Base-by-base conservation (phyloP, 495 filamentous ascomycete species). In the Penicillium argentinense region DNA sequence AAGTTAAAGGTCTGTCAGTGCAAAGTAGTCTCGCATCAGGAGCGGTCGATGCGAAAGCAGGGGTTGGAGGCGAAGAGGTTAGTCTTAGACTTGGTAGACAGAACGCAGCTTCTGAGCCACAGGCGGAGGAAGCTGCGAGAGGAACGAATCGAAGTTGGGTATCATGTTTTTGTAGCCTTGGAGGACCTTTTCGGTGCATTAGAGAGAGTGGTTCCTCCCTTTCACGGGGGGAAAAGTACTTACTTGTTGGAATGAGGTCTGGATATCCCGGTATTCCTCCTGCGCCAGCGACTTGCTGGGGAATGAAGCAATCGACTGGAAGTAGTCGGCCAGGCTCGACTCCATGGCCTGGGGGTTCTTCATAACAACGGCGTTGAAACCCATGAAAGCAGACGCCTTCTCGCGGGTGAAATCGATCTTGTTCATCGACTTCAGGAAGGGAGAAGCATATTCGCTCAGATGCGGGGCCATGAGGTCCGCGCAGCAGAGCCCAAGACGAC, bases 291-390 rank as follows among this genome's bases (percentile, higher is more conserved):
- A 72, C 40, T 88, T 83, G 57, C 76, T 76, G 1, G 68, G 69
- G 63, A 89, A 90, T 40, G 83, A 71, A 12, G 91, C 88, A 63
- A 89, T 92, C n/a, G 86, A 73, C 48, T 80, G 82, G 67, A 97
- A 95, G 63, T 91, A 95, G 12, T 86, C 84, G 37, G 81, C 74
- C 18, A 99, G 73, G 47, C 82, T 86, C 32, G 83, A 80, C 67
- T 96, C 92, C 83, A 97, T 95, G 3, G 91, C 89, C 63, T 88
- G 81, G 2, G 93, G 95, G 53, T 97, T 97, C 63, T 80, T 78
- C 47, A 88, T 81, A 3, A 97, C 87, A 45, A 92, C 81, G 46
- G 86, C 74, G 46, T 85, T 86, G 71, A 98, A 96, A 0, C 93
- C 93, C 51, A 88, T 79, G 66, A 97, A 86, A 2, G 95, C 92